Evolutionary conservation across 352 stramenopile species (phyloP).

Genomic region (Globisporangium carolinianum): DNA sequence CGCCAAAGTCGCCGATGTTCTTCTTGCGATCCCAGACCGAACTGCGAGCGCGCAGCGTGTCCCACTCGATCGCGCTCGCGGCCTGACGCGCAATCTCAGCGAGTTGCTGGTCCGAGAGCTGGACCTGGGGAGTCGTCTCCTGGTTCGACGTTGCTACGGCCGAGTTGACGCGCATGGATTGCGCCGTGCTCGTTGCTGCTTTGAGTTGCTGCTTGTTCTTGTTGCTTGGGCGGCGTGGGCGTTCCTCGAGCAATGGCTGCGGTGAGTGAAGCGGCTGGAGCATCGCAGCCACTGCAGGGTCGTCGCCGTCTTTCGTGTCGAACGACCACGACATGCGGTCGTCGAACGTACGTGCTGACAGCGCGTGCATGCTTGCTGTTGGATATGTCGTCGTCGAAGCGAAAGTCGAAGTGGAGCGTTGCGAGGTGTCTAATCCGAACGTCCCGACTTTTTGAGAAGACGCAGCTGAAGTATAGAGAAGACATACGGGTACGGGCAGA

Average conservation of each 20-base stretch:
- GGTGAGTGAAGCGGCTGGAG: slow-evolving; percentile 7
- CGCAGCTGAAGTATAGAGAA: no score
- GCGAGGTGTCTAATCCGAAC: no score
- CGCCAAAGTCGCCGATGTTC: slow-evolving; percentile 12
- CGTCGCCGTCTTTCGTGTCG: not conserved
- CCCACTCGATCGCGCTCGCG: slow-evolving; percentile 9
- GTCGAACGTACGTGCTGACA: not conserved
- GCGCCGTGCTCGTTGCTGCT: not conserved
- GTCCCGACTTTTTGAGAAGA: no score
- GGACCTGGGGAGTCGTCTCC: not conserved
- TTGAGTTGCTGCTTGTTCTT: not conserved
- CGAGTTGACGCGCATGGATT: not conserved
- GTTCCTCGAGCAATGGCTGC: slow-evolving; percentile 6
- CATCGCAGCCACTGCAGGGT: not conserved
- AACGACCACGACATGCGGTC: not conserved
- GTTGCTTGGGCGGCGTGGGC: not conserved
- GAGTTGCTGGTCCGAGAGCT: slow-evolving; percentile 8
- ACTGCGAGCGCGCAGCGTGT: slow-evolving; percentile 9
- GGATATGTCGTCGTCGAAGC: no score
- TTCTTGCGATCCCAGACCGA: slow-evolving; percentile 17
- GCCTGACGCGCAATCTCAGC: not conserved
- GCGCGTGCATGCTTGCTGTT: not conserved
- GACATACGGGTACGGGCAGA: no score
- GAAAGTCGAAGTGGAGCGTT: no score
- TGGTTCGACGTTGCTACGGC: not conserved